A percentile compares a stretch with the other conserved stretches of the same genome.
These are phyloP conservation scores for Arachis hypogaea DNA, from an alignment of 306 rosid genomes.

Conservation along the genomic window DNA sequence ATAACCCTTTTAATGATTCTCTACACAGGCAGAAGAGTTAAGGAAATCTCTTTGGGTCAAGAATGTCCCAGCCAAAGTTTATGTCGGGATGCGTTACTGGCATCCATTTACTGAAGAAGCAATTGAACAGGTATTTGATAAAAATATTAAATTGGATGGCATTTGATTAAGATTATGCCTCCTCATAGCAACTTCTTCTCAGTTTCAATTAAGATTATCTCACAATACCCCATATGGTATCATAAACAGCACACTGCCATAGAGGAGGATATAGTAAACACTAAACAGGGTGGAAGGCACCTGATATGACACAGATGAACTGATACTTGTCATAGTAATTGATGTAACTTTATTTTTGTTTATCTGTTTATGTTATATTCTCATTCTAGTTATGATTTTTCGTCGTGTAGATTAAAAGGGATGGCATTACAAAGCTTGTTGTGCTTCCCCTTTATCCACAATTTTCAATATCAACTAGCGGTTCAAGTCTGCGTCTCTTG, in stretches of 20 bases:
- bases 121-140: constrained; percentile 67
- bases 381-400: constrained; percentile 40
- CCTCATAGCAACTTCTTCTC: background rate
- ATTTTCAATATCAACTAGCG: constrained; percentile 97
- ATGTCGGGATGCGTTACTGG: constrained; percentile 99
- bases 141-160: constrained; percentile 1
- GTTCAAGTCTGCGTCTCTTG: constrained; percentile 95
- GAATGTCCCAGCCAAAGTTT: constrained; percentile 83
- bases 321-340: constrained; percentile 17
- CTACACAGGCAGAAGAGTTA: constrained; percentile 72
- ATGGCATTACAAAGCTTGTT: constrained; percentile 90
- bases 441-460: constrained; percentile 99
- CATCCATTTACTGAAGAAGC: constrained; percentile 98
- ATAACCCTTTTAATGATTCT: constrained; percentile 16
- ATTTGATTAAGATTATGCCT: constrained; percentile 29
- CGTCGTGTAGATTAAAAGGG: constrained; percentile 73
- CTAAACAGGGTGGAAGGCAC: constrained; percentile 13
- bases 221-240: too few relatives aligned
- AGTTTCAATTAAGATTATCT: constrained; percentile 30
- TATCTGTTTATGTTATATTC: constrained; percentile 13
- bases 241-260: too few relatives aligned
- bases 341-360: constrained; percentile 20
- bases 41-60: constrained; percentile 69
- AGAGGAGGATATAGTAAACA: constrained; percentile 17
- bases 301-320: constrained; percentile 1